Base-by-base conservation (phyloP, 2,329 filamentous ascomycete genomes). In the Dothideomycetidae sp. region DNA sequence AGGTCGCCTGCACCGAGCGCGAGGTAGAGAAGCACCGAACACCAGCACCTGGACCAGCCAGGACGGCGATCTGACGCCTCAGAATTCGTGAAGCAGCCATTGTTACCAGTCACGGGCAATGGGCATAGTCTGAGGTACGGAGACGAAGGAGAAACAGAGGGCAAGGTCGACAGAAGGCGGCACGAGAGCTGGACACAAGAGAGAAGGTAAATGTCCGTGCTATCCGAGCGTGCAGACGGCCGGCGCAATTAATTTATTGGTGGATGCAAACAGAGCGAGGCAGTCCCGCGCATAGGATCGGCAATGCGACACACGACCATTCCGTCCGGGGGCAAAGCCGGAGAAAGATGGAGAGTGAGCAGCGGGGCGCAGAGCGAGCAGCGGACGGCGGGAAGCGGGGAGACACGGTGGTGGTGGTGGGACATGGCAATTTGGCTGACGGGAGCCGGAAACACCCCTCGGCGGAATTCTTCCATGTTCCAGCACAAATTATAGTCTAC, bases 11-110 rank as follows among this genome's bases (percentile, higher is more conserved):
- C 39, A 57, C 46, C 37, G 53, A 53, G 40, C 48, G 53, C 7
- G 54, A 58, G 40, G 55, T 65, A 7, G 63, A 60, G 46, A 67
- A 67, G 44, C 54, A 55, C 48, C 63, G 54, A 43, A 56, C 51
- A 19, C 21, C 7, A 26, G 41, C 36, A 29, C 44, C 40, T 41
- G 47, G 41, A 23, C 47, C 47, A 35, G 47, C 44, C 35, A 42
- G 21, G 23, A 19, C 19, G 18, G 17, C 29, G 10, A 36, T 17
- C 29, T 37, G 36, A 7, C 36, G 44, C 26, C 40, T 39, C n/a
- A 47, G 32, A 40, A 33, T 30, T 38, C 36, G 30, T 21, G 26
- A 38, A 32, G 29, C 36, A 38, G 26, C 36, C 36, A 38, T 38
- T 28, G 36, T 38, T 30, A 38, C 29, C 36, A 30, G 12, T 13